Evolutionary conservation across 768 basidiomycete species (phyloP), one percentile per base, ranked within the genome.

Genomic region (Pulveroboletus frians): DNA sequence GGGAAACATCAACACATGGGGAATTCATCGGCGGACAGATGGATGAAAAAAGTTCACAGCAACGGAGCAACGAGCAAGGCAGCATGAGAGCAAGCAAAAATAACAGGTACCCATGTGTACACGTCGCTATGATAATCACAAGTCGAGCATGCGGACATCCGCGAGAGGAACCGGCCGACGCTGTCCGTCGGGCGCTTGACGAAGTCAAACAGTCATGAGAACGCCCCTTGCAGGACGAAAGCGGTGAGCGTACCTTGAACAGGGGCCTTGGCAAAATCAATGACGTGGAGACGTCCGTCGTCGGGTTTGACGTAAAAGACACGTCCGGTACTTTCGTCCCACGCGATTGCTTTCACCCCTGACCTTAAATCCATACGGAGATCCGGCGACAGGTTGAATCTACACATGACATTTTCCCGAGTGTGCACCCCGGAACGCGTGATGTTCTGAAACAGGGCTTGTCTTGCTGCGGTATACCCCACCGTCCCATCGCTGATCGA

Each of bases 291-390:
- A 13, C 63, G 51, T 4, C 66, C 46, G 26, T 73, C 73, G 8
- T 72, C 56, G 11, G 70, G 71, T 29, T 71, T 67, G 39, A 76
- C 76, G 7, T 84, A 65, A 55, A 78, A 77, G 13, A 85, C 70
- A 34, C 83, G 71, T 4, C 83, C 84, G 11, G 77, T 79, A 20
- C 73, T 69, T 61, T 86, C 84, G 52, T 87, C 84, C 80, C 81
- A 87, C 7, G 78, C 71, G 30, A 84, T 73, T 15, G 78, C 71
- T n/a, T 66, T 63, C 31, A 81, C 60, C 9, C 73, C 76, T 4
- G 57, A 37, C 46, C 55, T 30, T 42, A 58, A 35, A 10, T 61
- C 56, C 2, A 40, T 29, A 2, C 57, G 49, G 5, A 67, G 46
- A 40, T 66, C 56, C 2, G 44, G 18, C 2, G 50, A 26, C 38